Evolutionary conservation across 2,329 filamentous ascomycete genomes (phyloP).

Genomic region (Diaporthe vaccinii): DNA sequence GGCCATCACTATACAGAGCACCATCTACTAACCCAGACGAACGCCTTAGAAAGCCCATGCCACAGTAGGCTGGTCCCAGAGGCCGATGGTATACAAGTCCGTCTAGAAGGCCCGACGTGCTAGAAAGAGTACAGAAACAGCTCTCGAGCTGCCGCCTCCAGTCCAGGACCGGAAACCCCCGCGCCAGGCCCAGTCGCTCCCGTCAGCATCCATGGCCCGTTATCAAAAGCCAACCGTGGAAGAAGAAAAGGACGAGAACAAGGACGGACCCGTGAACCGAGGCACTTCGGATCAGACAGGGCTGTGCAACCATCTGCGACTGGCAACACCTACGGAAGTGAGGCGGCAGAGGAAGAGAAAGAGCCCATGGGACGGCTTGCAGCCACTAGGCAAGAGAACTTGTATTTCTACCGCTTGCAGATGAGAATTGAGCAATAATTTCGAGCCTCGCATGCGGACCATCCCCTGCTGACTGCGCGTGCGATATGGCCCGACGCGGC

Average conservation of each 20-base stretch:
- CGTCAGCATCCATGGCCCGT: slow-evolving; percentile 29
- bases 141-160: not conserved
- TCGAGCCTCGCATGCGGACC: not conserved
- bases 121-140: not conserved
- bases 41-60: not conserved
- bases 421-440: slow-evolving; percentile 12
- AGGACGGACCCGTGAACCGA: not conserved
- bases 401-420: slow-evolving; percentile 27
- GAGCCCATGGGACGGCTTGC: slow-evolving; percentile 29
- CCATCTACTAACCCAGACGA: slow-evolving; percentile 12
- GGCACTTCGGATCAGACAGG: not conserved
- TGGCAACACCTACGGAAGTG: slow-evolving; percentile 8
- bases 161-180: not conserved
- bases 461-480: not conserved
- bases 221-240: slow-evolving; percentile 40
- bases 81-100: slow-evolving; percentile 37
- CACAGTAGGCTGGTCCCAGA: not conserved
- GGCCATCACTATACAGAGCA: not conserved
- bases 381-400: slow-evolving; percentile 33
- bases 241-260: slow-evolving; percentile 34
- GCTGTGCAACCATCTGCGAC: not conserved
- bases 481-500: not conserved
- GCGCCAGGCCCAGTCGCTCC: not conserved
- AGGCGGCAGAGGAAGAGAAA: slow-evolving; percentile 38
- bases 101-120: slow-evolving; percentile 6